phyloP scores from a whole-genome alignment of 192 early-diverging fungal genomes.

The Linnemannia hyalina region DNA sequence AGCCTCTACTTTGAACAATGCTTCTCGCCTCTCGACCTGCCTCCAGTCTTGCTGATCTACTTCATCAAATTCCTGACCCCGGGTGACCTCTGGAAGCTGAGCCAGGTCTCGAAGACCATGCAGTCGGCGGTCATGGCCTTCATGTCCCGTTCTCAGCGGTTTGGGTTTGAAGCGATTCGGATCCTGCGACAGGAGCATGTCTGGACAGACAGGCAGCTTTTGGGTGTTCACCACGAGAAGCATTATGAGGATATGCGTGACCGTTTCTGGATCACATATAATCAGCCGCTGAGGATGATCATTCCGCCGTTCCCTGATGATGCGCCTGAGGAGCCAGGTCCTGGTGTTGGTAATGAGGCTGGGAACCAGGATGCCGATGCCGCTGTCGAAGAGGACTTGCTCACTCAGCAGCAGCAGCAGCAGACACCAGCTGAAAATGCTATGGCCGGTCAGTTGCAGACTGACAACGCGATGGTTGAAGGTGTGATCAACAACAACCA shows the following conservation, averaged over 20 bases:
- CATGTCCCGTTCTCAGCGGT: constrained; percentile 3
- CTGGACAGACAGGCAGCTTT: not conserved
- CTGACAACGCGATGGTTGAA: not conserved
- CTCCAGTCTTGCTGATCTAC: constrained; percentile 4
- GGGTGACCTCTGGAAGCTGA: constrained; percentile 18
- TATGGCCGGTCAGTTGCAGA: not conserved
- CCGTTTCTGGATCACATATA: not conserved
- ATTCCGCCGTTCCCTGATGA: not conserved
- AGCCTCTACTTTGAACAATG: not conserved
- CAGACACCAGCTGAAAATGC: not conserved
- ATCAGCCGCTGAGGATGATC: not conserved
- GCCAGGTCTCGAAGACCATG: constrained; percentile 19
- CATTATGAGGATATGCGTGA: not conserved
- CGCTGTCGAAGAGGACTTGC: not conserved
- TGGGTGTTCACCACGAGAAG: not conserved
- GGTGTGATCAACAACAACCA: not conserved
- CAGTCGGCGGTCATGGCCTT: not conserved
- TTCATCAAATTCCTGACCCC: constrained; percentile 12
- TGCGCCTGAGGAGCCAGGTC: not conserved
- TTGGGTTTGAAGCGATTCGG: constrained; percentile 10
- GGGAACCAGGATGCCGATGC: not conserved
- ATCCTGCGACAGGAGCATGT: not conserved
- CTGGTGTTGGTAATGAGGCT: not conserved
- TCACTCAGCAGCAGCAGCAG: not conserved
- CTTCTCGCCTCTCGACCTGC: constrained; percentile 15